Evolutionary conservation across 805 yeast genomes (phyloP).

Genomic region (Wickerhamomyces canadensis): DNA sequence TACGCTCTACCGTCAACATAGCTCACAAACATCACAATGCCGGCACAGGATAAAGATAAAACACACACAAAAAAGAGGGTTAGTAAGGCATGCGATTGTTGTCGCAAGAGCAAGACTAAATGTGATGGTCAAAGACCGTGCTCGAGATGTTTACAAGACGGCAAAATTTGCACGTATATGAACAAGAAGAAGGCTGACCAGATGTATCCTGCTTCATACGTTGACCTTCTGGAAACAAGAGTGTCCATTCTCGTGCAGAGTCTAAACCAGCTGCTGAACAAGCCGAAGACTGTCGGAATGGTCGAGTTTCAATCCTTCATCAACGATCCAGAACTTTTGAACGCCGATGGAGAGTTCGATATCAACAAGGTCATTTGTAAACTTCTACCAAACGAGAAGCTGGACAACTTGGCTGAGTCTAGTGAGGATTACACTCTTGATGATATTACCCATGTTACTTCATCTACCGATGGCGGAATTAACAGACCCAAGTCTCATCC

Average conservation of each 20-base stretch:
- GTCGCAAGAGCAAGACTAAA: constrained; percentile 39
- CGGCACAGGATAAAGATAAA: background rate
- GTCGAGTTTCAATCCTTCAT: constrained; percentile 13
- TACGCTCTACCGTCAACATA: too few relatives aligned
- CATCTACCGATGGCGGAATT: too few relatives aligned
- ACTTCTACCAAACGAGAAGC: constrained; percentile 17
- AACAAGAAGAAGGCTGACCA: constrained; percentile 46
- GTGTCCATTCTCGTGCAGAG: constrained; percentile 41
- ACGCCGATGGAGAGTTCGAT: constrained; percentile 20
- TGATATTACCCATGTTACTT: constrained; percentile 19
- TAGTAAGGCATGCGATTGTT: constrained; percentile 41
- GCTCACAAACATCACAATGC: too few relatives aligned
- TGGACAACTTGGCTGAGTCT: constrained; percentile 22
- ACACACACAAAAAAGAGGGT: constrained; percentile 26
- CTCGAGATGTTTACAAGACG: constrained; percentile 45
- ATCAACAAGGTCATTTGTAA: constrained; percentile 22
- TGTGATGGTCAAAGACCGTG: constrained; percentile 46
- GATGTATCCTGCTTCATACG: constrained; percentile 39
- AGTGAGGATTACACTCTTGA: constrained; percentile 16
- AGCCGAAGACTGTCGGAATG: constrained; percentile 9
- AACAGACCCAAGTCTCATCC: background rate
- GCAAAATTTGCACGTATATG: constrained; percentile 52
- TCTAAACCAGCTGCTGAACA: constrained; percentile 24
- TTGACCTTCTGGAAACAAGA: constrained; percentile 44
- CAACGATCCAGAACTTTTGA: constrained; percentile 12